Evolutionary conservation across 2,329 filamentous ascomycete genomes (phyloP), one percentile per base, ranked within the genome.

Genomic region (Reticulascus tulasneorum): DNA sequence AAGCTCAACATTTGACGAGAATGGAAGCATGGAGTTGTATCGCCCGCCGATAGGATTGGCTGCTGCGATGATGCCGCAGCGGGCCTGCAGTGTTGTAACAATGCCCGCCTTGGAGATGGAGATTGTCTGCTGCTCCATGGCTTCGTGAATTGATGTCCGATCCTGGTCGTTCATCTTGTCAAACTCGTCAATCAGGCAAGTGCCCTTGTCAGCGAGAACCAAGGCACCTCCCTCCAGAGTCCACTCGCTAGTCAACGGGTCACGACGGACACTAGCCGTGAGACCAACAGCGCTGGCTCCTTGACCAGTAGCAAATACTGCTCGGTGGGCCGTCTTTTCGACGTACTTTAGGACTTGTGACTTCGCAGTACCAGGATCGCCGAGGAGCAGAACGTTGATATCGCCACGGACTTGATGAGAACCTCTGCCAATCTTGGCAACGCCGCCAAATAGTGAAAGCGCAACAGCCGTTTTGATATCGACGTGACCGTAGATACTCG

Each of bases 151-250:
- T 7, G 89, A 95, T 1, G 93, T 97, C 47, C 93, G 81, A 61
- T 98, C 93, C 58, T 97, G 89, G 59, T 98, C 93, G 60, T 97
- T 97, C 93, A 98, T 98, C 74, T 98, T 98, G 76, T 98, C 93
- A 53, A 98, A 98, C 64, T 98, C 93, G 53, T 98, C 93, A 45
- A 98, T 98, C 20, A 98, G 73, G 55, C 93, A 97, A 12, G 88
- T 95, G 25, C 93, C 93, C 47, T 87, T 84, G 59, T 98, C 93
- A 12, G 93, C 93, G 37, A 98, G 78, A 53, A 98, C 93, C 9
- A 98, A 73, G 5, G 93, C 93, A 55, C 93, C 93, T 45, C 93
- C 93, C 66, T 98, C 93, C 3, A 98, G 71, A 6, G 93, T 97
- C 91, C 93, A 98, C 64, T 98, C 93, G 59, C 84, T 86, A 3